phyloP scores from a whole-genome alignment of 2,329 filamentous ascomycete species.

The Diplodia seriata region DNA sequence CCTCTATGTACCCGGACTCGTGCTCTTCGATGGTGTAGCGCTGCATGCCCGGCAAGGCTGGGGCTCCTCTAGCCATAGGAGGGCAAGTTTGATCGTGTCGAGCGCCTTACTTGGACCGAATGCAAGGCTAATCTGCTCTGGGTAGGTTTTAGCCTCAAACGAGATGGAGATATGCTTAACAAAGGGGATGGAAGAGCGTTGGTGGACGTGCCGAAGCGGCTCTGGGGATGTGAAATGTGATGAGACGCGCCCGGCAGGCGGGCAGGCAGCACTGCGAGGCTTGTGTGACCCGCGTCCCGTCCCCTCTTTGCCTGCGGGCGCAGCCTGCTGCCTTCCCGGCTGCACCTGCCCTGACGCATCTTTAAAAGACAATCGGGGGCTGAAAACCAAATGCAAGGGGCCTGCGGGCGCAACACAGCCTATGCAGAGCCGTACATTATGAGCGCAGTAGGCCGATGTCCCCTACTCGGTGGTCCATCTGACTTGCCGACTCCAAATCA shows the following conservation, averaged over 20 bases:
- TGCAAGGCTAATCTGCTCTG: background rate
- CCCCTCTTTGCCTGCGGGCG: slow-evolving; percentile 5
- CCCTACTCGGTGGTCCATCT: background rate
- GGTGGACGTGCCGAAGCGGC: background rate
- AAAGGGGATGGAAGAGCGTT: background rate
- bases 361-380: background rate
- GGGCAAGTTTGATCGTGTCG: background rate
- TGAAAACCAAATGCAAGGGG: background rate
- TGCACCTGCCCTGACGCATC: background rate
- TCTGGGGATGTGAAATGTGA: background rate
- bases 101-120: background rate
- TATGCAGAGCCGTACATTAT: background rate
- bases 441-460: background rate
- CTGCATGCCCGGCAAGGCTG: background rate
- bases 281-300: background rate
- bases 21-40: slow-evolving; percentile 18
- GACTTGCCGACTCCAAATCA: background rate
- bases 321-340: background rate
- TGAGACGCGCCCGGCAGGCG: background rate
- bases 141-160: background rate
- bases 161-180: background rate
- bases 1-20: slow-evolving; percentile 20
- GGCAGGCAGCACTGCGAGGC: background rate
- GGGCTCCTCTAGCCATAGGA: background rate
- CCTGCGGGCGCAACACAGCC: background rate